phyloP scores from a whole-genome alignment of 352 stramenopile genomes.

The Phytopythium sindhum region DNA sequence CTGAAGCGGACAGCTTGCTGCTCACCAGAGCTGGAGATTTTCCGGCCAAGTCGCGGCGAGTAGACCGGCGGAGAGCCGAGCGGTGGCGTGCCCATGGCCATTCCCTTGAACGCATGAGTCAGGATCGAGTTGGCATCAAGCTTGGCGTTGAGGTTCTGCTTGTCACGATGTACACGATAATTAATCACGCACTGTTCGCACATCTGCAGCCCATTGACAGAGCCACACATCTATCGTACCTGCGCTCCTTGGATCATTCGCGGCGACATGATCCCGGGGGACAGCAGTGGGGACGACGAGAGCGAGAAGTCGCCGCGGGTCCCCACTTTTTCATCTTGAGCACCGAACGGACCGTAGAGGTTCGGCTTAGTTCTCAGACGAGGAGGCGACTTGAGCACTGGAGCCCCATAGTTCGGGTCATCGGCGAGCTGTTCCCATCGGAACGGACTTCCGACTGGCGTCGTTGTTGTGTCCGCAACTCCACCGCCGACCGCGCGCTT shows the following conservation, averaged over 20 bases:
- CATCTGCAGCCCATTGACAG: background rate
- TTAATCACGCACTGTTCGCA: background rate
- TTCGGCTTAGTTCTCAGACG: constrained; percentile 28
- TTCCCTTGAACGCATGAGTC: constrained; percentile 64
- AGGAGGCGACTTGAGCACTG: constrained; percentile 47
- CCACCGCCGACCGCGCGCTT: constrained; percentile 2
- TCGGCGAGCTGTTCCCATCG: constrained; percentile 65
- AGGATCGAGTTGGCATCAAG: constrained; percentile 47
- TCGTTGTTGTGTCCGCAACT: constrained; percentile 5
- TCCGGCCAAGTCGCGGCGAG: constrained; percentile 58
- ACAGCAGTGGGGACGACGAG: constrained; percentile 20
- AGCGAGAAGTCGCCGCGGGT: constrained; percentile 17
- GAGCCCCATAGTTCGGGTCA: constrained; percentile 55
- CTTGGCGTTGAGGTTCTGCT: constrained; percentile 23
- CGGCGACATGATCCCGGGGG: constrained; percentile 34
- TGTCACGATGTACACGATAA: background rate
- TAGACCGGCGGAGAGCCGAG: constrained; percentile 33
- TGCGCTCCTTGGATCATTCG: constrained; percentile 35
- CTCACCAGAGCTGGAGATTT: constrained; percentile 62
- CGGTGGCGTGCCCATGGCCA: constrained; percentile 37
- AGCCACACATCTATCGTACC: constrained; percentile 9
- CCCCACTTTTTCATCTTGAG: constrained; percentile 35
- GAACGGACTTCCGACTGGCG: constrained; percentile 42
- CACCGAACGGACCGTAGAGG: constrained; percentile 27
- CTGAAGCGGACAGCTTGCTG: background rate